Percentiles rank a stretch among this genome's conserved stretches.
Conservation (phyloP, 2,329 filamentous ascomycete species). For the Xylaria sp. region DNA sequence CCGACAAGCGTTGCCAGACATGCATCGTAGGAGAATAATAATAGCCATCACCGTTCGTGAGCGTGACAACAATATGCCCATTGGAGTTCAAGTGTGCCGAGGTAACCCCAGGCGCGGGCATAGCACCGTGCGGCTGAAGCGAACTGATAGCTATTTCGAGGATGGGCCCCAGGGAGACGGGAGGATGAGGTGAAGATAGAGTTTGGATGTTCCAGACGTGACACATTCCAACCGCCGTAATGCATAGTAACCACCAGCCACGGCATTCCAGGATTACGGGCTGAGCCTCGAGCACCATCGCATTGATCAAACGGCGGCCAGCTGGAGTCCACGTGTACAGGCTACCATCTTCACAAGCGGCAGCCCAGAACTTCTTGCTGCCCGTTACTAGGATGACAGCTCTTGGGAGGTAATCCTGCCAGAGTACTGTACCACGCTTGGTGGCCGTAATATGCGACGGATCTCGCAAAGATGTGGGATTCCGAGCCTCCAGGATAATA, state of each 20-base stretch:
- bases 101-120: conserved; percentile 83
- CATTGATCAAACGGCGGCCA: conserved; percentile 84
- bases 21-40: conserved; percentile 87
- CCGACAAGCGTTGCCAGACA: conserved; percentile 93
- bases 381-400: conserved; percentile 91
- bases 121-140: conserved; percentile 78
- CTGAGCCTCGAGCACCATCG: conserved; percentile 88
- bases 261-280: conserved; percentile 93
- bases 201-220: conserved; percentile 94
- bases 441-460: conserved; percentile 85
- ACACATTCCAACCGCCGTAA: conserved; percentile 87
- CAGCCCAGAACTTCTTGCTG: conserved; percentile 90
- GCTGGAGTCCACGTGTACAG: conserved; percentile 93
- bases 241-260: conserved; percentile 87
- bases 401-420: conserved; percentile 92
- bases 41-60: conserved; percentile 95
- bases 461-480: conserved; percentile 79
- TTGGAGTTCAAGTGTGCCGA: conserved; percentile 90
- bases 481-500: conserved; percentile 86
- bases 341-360: conserved; percentile 90
- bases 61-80: conserved; percentile 85
- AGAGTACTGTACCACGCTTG: conserved; percentile 81
- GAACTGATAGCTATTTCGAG: conserved; percentile 86
- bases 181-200: conserved; percentile 85
- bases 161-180: conserved; percentile 86